Evolutionary conservation across 164 flowering plant species (phyloP), one percentile per base, ranked within the genome.

Genomic region (Dillenia turbinata): DNA sequence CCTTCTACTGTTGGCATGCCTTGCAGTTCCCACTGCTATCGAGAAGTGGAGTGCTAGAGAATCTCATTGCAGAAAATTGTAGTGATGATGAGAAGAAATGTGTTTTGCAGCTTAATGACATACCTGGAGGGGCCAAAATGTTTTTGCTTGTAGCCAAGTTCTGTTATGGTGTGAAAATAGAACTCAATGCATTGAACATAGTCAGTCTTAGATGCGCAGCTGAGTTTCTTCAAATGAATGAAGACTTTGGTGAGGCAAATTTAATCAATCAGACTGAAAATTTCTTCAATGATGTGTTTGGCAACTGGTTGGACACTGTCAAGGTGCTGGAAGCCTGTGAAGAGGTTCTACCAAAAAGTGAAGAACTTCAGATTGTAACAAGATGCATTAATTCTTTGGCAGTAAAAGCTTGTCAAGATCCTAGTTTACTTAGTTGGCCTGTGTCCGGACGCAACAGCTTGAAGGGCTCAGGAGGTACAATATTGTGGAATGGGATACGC

Each of bases 341-440:
- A 65, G 87, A 84, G 63, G 81, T 85, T 57, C 71, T 85, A 9
- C 66, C 79, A 48, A 70, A 71, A n/a, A 91, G 93, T 9, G 90
- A 89, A 67, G 84, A 84, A 64, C 77, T 80, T 69, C 89, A 85
- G 52, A 70, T 87, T 56, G 85, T 82, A 49, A 78, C 86, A 1
- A 78, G 86, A 70, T 85, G 96, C 88, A 84, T 87, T 56, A 71
- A 76, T 60, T 85, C 93, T 16, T 66, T 89, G 57, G 89, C 89
- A 43, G 70, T 72, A 69, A 87, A 89, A 74, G 91, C 89, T 61
- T 79, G 85, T 76, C 73, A 86, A 8, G 88, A 87, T 60, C 83
- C 86, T 7, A 55, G 63, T 59, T 68, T 85, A 48, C 76, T 83
- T 58, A 68, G 77, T 49, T 80, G 85, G 88, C 86, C 85, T 1